Conservation (phyloP, 140 eudicot genomes). For the Cichorium intybus region DNA sequence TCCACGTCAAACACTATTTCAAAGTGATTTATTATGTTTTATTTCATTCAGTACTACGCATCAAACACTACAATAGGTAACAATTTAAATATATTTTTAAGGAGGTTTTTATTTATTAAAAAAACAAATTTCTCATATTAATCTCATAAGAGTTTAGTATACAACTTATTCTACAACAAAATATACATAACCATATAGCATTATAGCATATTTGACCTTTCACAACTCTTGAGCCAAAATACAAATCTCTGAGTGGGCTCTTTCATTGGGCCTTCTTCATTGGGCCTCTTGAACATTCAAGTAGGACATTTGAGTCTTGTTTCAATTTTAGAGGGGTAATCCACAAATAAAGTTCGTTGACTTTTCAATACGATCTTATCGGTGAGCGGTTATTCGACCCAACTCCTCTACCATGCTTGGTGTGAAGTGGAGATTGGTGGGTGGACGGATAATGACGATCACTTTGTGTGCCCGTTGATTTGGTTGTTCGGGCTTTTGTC, state of each 20-base stretch:
- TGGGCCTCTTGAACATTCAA: neutral
- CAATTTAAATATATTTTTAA: neutral
- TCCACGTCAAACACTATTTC: no score
- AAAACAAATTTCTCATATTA: neutral
- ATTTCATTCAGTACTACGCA: no score
- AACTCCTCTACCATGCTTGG: slow-evolving; percentile 11
- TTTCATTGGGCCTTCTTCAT: neutral
- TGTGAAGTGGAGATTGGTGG: slow-evolving; percentile 27
- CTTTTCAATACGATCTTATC: slow-evolving; percentile 11
- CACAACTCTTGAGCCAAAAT: slow-evolving; percentile 3
- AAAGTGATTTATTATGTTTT: no score
- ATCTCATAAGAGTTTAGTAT: slow-evolving; percentile 10
- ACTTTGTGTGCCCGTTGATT: neutral
- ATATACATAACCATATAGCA: slow-evolving; percentile 24
- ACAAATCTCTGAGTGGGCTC: slow-evolving; percentile 7
- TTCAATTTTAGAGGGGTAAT: neutral
- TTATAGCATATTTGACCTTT: slow-evolving; percentile 10
- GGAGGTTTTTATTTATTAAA: neutral
- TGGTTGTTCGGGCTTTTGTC: slow-evolving; percentile 16
- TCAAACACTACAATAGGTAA: no score
- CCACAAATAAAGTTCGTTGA: neutral
- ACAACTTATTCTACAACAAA: slow-evolving; percentile 9
- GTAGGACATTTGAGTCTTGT: slow-evolving; percentile 5
- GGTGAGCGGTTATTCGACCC: slow-evolving; percentile 19
- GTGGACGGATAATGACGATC: slow-evolving; percentile 21